A percentile compares a stretch with the other conserved stretches of the same genome.
These are phyloP conservation scores for Iberis pinnata DNA, from an alignment of 345 rosid species.

Conservation along the genomic window DNA sequence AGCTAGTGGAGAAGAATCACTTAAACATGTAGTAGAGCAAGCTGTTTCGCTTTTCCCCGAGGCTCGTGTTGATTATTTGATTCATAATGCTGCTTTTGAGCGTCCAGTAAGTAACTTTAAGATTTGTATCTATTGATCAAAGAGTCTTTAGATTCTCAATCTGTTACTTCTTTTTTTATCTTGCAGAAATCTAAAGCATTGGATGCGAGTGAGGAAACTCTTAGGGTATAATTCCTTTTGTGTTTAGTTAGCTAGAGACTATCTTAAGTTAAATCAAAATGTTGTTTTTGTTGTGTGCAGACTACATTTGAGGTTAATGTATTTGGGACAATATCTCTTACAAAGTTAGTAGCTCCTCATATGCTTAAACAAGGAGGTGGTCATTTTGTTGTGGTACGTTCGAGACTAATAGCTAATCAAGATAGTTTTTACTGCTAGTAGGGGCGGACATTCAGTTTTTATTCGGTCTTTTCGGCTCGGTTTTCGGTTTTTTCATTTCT, in stretches of 20 bases:
- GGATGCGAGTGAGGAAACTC: slow-evolving; percentile 64
- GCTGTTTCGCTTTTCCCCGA: slow-evolving; percentile 63
- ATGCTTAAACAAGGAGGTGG: slow-evolving; percentile 82
- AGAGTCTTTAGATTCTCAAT: slow-evolving; percentile 1
- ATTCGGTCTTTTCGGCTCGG: too few species aligned
- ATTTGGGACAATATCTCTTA: slow-evolving; percentile 78
- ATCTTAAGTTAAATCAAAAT: too few species aligned
- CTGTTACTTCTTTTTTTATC: slow-evolving; percentile 6
- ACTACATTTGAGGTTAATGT: slow-evolving; percentile 79
- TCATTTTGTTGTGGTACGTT: slow-evolving; percentile 93
- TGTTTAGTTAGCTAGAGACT: slow-evolving; percentile 3
- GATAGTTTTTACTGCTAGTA: slow-evolving; percentile 15
- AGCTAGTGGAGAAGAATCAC: slow-evolving; percentile 67
- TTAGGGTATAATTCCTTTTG: slow-evolving; percentile 45
- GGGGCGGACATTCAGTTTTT: too few species aligned
- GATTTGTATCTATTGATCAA: not conserved
- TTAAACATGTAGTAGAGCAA: slow-evolving; percentile 60
- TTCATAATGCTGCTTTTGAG: slow-evolving; percentile 92
- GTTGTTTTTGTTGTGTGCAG: too few species aligned
- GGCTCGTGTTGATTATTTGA: slow-evolving; percentile 70
- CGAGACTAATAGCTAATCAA: slow-evolving; percentile 3
- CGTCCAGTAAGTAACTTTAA: slow-evolving; percentile 57
- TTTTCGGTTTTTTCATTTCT: too few species aligned
- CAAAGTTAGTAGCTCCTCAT: slow-evolving; percentile 63
- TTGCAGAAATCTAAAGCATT: slow-evolving; percentile 74